phyloP scores from a whole-genome alignment of 2,329 filamentous ascomycete species.

The Talaromyces rugulosus region DNA sequence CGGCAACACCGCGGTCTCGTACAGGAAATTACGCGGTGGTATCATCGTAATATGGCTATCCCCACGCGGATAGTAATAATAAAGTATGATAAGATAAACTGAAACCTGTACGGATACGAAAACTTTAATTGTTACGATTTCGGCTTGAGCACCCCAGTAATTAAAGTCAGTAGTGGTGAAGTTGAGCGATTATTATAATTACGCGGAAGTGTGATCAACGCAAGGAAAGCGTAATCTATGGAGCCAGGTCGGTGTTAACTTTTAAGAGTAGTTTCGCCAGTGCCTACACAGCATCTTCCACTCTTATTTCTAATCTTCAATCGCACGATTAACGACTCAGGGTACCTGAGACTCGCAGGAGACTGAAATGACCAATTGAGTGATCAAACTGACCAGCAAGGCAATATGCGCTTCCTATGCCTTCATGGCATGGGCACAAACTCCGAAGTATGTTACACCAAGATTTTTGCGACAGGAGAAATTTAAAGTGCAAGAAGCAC shows the following conservation, averaged over 20 bases:
- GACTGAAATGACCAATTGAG: neutral
- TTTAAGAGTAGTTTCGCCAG: neutral
- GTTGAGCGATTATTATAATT: too few species aligned
- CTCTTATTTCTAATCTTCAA: neutral
- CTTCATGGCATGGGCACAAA: conserved; percentile 12
- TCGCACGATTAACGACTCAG: neutral
- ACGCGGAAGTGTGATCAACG: neutral
- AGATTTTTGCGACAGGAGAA: neutral
- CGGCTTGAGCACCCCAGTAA: too few species aligned
- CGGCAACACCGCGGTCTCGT: neutral
- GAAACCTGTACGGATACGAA: neutral
- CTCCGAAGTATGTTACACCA: neutral
- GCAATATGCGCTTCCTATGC: conserved; percentile 16
- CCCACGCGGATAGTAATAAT: too few species aligned
- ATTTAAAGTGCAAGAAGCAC: neutral
- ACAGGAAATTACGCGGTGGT: neutral
- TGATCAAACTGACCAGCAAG: neutral
- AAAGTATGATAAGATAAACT: neutral
- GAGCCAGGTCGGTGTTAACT: neutral
- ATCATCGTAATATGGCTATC: too few species aligned
- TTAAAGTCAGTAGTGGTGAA: too few species aligned
- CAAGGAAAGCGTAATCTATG: neutral
- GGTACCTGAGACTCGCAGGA: neutral
- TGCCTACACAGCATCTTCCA: neutral
- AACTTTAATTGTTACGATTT: neutral